Conservation (phyloP, 2,329 filamentous ascomycete genomes). For the Diaporthe humulicola region DNA sequence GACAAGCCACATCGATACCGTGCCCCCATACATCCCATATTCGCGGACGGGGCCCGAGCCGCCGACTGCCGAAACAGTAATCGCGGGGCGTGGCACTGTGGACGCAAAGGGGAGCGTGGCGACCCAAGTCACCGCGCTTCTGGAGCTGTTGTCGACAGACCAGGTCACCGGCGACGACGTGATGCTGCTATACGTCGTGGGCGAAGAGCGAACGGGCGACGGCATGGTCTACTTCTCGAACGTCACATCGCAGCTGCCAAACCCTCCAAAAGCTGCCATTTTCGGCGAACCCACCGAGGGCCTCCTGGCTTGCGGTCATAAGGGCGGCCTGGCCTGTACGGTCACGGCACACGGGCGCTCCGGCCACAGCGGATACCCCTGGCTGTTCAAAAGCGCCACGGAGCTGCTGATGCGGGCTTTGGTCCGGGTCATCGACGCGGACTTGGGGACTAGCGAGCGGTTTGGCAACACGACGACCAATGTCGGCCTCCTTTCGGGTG, state of each 20-base stretch:
- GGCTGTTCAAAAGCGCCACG: constrained; percentile 87
- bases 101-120: constrained; percentile 80
- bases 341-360: constrained; percentile 79
- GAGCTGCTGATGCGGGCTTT: constrained; percentile 83
- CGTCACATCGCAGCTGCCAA: constrained; percentile 57
- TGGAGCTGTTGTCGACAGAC: constrained; percentile 60
- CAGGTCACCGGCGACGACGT: constrained; percentile 60
- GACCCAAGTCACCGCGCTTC: constrained; percentile 78
- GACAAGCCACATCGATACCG: constrained; percentile 85
- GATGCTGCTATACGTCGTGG: constrained; percentile 78
- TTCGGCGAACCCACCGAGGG: constrained; percentile 95
- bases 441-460: constrained; percentile 80
- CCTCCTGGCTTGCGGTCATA: constrained; percentile 92
- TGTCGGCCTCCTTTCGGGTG: constrained; percentile 81
- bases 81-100: constrained; percentile 80
- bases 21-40: constrained; percentile 81
- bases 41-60: constrained; percentile 62
- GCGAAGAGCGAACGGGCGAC: constrained; percentile 84
- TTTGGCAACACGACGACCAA: constrained; percentile 94
- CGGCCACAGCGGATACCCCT: constrained; percentile 92
- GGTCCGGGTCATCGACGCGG: constrained; percentile 72
- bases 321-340: constrained; percentile 80
- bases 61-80: constrained; percentile 46
- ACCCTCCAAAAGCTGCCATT: constrained; percentile 74
- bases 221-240: constrained; percentile 73